Conservation (phyloP, 768 basidiomycete species). For the Mycena amicta region DNA sequence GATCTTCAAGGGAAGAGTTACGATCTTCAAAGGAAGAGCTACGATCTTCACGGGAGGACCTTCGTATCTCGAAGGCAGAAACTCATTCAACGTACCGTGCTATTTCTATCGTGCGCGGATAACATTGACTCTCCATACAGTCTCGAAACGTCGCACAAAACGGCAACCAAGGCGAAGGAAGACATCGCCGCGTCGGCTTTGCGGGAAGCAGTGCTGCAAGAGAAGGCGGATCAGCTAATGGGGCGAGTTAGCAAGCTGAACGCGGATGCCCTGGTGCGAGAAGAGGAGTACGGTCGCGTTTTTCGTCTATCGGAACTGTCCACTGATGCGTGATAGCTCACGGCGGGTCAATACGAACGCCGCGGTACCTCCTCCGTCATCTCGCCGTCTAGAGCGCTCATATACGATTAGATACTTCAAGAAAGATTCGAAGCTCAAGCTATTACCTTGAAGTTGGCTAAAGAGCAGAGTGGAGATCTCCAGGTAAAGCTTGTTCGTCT, state of each 20-base stretch:
- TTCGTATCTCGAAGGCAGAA: not conserved
- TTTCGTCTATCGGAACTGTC: no score
- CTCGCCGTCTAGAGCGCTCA: no score
- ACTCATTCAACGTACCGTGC: not conserved
- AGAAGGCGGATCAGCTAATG: conserved; percentile 8
- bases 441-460: conserved; percentile 52
- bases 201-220: conserved; percentile 15
- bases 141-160: no score
- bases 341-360: conserved; percentile 5
- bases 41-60: not conserved
- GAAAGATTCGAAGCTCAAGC: conserved; percentile 64
- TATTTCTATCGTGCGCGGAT: no score
- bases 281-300: conserved; percentile 12
- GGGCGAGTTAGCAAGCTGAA: conserved; percentile 5
- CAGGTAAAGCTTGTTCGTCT: conserved; percentile 31
- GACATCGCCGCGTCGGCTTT: conserved; percentile 13
- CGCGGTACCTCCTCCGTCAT: no score
- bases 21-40: conserved; percentile 15
- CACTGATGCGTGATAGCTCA: conserved; percentile 1
- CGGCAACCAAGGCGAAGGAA: conserved; percentile 3
- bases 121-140: no score
- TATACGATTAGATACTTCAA: no score
- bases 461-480: conserved; percentile 55
- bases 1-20: not conserved
- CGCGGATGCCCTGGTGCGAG: conserved; percentile 5